Conservation (phyloP, 768 basidiomycete genomes). For the Leccinum disarticulatum region DNA sequence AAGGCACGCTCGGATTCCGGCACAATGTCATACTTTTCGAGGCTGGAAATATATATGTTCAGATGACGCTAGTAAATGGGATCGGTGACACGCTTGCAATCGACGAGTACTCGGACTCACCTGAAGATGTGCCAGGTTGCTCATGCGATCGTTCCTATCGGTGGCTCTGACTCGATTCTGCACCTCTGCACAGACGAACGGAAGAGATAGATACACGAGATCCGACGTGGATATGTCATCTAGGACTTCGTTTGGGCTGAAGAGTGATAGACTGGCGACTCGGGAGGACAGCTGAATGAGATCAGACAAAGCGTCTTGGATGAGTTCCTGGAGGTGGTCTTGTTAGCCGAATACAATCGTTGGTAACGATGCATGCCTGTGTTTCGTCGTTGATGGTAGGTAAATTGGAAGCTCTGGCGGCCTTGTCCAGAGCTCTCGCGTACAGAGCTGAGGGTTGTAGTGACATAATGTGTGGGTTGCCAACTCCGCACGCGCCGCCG, state of each 20-base stretch:
- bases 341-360: slow-evolving; percentile 8
- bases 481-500: no score
- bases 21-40: slow-evolving; percentile 69
- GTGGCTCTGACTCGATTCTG: slow-evolving; percentile 57
- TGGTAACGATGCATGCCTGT: slow-evolving; percentile 36
- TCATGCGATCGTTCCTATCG: slow-evolving; percentile 58
- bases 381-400: slow-evolving; percentile 45
- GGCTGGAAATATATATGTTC: slow-evolving; percentile 43
- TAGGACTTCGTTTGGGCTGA: slow-evolving; percentile 80
- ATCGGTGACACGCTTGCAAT: slow-evolving; percentile 3
- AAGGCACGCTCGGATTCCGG: slow-evolving; percentile 58
- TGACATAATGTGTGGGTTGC: slow-evolving; percentile 18
- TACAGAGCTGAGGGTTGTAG: slow-evolving; percentile 41
- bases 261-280: slow-evolving; percentile 62
- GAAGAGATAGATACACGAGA: slow-evolving; percentile 72
- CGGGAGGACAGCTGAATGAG: slow-evolving; percentile 52
- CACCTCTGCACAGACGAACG: slow-evolving; percentile 66
- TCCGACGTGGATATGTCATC: slow-evolving; percentile 81
- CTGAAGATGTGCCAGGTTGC: slow-evolving; percentile 52
- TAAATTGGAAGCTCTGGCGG: slow-evolving; percentile 38
- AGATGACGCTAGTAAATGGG: slow-evolving; percentile 45
- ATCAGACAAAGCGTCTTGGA: slow-evolving; percentile 55
- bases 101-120: slow-evolving; percentile 40
- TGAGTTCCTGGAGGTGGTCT: slow-evolving; percentile 48
- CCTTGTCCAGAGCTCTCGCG: slow-evolving; percentile 37